Conservation (phyloP, 2,329 filamentous ascomycete species). For the Neophaeococcomyces aloes region DNA sequence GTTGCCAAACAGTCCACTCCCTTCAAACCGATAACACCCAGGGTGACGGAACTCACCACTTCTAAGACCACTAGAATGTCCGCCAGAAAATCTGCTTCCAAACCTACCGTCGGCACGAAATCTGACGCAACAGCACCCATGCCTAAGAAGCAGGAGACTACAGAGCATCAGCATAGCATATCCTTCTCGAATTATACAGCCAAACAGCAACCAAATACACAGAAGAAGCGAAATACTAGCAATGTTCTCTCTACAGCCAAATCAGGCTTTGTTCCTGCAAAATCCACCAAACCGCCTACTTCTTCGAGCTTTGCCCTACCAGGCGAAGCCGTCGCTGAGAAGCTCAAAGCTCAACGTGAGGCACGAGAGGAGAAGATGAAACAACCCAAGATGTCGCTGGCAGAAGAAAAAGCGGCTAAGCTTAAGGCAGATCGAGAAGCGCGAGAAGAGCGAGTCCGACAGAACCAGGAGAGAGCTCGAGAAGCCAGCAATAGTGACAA, state of each 20-base stretch:
- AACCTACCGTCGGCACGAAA: constrained; percentile 7
- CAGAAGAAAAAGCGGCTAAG: constrained; percentile 5
- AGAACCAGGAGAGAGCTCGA: constrained; percentile 25
- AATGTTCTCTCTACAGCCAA: constrained; percentile 32
- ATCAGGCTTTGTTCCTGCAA: constrained; percentile 40
- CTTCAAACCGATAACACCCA: constrained; percentile 1
- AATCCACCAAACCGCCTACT: constrained; percentile 42
- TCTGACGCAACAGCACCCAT: constrained; percentile 9
- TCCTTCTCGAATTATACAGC: constrained; percentile 20
- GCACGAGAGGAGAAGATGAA: constrained; percentile 8
- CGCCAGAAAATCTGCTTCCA: constrained; percentile 1
- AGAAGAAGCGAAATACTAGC: constrained; percentile 32
- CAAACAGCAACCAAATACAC: constrained; percentile 24
- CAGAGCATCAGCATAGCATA: constrained; percentile 7
- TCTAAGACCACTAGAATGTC: not conserved
- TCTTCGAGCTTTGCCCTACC: constrained; percentile 42
- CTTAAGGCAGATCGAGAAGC: constrained; percentile 30
- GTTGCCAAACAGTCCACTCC: not conserved
- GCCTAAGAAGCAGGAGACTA: constrained; percentile 5
- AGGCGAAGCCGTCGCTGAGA: constrained; percentile 43
- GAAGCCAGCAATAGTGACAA: constrained; percentile 35
- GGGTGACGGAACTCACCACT: not conserved
- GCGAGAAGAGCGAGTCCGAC: constrained; percentile 32
- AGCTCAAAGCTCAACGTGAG: constrained; percentile 42
- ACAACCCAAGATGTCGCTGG: constrained; percentile 2